Conservation (phyloP, 78 protist genomes). For the slime mould (Dictyostelium discoideum) region dicty_2.7 NC_007089.4:45001-45500, state of each 20-base stretch:
- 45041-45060: neutral
- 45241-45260: neutral
- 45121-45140: neutral
- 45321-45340: neutral
- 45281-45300: constrained; percentile 59
- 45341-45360: neutral
- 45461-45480: neutral
- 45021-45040: neutral
- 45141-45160: neutral
- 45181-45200: constrained; percentile 61
- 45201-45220: neutral
- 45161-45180: neutral
- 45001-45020: neutral
- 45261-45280: neutral
- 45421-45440: neutral
- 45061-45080: constrained; percentile 14
- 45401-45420: neutral
- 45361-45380: neutral
- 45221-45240: constrained; percentile 31
- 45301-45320: constrained; percentile 19
- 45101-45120: neutral
- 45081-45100: neutral
- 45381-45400: neutral
- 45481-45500: constrained; percentile 3
- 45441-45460: neutral